Conservation (phyloP, 2,329 filamentous ascomycete genomes). For the Colletotrichum orbiculare region DNA sequence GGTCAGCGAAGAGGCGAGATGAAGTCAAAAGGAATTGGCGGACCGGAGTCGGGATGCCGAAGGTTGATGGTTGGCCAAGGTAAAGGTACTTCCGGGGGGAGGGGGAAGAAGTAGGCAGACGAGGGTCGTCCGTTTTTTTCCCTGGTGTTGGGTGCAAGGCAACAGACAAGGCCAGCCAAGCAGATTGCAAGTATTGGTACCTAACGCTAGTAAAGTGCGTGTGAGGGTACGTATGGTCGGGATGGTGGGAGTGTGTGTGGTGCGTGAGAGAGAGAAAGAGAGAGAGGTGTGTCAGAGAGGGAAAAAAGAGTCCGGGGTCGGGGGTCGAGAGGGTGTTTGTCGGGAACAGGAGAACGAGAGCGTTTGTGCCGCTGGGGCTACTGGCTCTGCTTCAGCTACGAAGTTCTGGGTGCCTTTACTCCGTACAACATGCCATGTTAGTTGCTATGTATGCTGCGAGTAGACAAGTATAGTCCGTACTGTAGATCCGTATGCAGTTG, state of each 20-base stretch:
- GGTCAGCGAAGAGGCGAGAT: slow-evolving; percentile 18
- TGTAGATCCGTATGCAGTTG: too few species aligned
- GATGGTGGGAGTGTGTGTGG: neutral
- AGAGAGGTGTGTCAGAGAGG: neutral
- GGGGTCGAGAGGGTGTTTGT: slow-evolving; percentile 14
- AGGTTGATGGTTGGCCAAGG: slow-evolving; percentile 21
- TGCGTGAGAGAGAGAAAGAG: neutral
- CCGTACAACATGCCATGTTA: too few species aligned
- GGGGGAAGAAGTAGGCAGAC: slow-evolving; percentile 23
- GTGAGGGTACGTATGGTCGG: neutral
- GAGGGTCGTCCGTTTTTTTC: slow-evolving; percentile 31
- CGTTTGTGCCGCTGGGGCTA: slow-evolving; percentile 17
- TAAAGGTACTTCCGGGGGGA: slow-evolving; percentile 31
- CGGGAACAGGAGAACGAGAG: slow-evolving; percentile 5
- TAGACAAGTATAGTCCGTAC: too few species aligned
- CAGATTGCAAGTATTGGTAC: slow-evolving; percentile 4
- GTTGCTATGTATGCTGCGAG: too few species aligned
- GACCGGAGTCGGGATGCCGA: slow-evolving; percentile 7
- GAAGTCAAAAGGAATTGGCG: slow-evolving; percentile 29
- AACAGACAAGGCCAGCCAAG: slow-evolving; percentile 18
- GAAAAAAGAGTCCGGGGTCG: slow-evolving; percentile 11
- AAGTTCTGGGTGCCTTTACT: too few species aligned
- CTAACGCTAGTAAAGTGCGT: slow-evolving; percentile 8
- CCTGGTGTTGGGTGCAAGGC: slow-evolving; percentile 13
- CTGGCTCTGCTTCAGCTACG: too few species aligned